Evolutionary conservation across 345 rosid genomes (phyloP).

Genomic region (Salix dunnii): DNA sequence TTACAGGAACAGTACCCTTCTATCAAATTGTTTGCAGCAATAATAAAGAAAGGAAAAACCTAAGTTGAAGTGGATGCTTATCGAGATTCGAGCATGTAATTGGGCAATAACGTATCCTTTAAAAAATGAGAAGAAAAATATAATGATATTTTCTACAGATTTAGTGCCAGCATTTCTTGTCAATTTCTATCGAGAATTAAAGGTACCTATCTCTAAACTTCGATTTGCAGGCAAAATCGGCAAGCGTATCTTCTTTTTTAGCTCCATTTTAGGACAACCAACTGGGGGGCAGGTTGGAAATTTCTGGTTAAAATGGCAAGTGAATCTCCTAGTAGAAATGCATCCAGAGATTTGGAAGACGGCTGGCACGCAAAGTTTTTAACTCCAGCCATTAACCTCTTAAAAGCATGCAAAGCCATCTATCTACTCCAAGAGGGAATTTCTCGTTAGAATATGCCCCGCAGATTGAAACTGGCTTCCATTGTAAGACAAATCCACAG

Average conservation of each 20-base stretch:
- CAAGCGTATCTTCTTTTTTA: background rate
- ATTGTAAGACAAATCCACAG: background rate
- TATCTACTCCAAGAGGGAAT: background rate
- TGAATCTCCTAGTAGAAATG: background rate
- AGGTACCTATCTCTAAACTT: background rate
- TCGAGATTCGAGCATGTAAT: background rate
- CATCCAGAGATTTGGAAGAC: background rate
- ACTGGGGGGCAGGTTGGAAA: background rate
- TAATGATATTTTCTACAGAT: background rate
- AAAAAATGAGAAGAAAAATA: background rate
- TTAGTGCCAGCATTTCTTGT: background rate
- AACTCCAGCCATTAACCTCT: background rate
- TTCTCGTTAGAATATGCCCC: background rate
- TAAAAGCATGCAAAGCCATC: background rate
- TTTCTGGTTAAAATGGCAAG: background rate
- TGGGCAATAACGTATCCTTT: background rate
- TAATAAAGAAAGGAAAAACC: background rate
- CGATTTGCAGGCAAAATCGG: background rate
- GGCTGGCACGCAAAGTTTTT: background rate
- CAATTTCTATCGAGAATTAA: background rate
- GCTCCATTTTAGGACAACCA: background rate
- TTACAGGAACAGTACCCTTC: background rate
- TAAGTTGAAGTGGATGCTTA: background rate
- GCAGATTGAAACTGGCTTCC: background rate
- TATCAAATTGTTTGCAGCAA: background rate